Conservation (phyloP, 2,329 filamentous ascomycete species). For the Xylariaceae sp. region DNA sequence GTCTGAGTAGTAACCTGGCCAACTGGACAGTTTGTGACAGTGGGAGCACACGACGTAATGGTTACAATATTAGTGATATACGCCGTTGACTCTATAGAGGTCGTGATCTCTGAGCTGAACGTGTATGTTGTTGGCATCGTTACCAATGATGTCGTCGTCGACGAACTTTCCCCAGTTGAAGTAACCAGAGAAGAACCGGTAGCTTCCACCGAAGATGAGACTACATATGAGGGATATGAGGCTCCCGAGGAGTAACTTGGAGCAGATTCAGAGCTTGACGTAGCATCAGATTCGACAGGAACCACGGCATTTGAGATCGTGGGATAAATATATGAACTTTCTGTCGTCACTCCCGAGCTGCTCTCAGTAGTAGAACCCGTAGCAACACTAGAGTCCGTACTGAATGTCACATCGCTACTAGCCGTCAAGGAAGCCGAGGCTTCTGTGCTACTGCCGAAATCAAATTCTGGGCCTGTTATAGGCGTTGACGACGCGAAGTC, state of each 20-base stretch:
- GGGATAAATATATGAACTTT: background rate
- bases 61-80: constrained; percentile 30
- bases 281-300: constrained; percentile 1
- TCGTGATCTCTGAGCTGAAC: constrained; percentile 28
- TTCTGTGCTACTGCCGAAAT: background rate
- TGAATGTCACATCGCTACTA: background rate
- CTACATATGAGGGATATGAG: constrained; percentile 11
- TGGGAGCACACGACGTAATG: constrained; percentile 27
- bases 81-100: constrained; percentile 28
- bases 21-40: constrained; percentile 28
- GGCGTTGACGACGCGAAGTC: too few species aligned
- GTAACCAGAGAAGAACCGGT: constrained; percentile 12
- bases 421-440: background rate
- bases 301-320: constrained; percentile 3
- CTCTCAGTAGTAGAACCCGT: background rate
- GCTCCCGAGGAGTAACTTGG: background rate
- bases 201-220: constrained; percentile 6
- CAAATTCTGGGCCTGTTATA: too few species aligned
- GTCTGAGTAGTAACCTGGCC: constrained; percentile 30
- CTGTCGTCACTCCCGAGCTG: background rate
- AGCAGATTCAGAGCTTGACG: background rate
- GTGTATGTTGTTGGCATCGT: constrained; percentile 29
- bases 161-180: constrained; percentile 8
- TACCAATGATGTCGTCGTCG: constrained; percentile 9
- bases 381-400: background rate